These are phyloP conservation scores for Blastobotrys capitulatus DNA, from an alignment of 1,139 yeast species.

Conservation along the genomic window DNA sequence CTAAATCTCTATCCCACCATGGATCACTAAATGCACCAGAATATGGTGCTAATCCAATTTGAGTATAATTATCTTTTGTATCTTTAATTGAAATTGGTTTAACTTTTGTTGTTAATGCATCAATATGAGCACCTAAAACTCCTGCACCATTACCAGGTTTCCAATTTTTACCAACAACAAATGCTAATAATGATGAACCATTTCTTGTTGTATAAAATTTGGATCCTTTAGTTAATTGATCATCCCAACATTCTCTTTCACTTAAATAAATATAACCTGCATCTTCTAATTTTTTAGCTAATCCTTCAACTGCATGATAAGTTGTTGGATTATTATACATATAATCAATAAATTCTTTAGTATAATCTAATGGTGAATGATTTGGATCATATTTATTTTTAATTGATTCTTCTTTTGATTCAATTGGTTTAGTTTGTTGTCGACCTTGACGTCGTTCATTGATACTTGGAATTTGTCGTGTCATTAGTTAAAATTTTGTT, in stretches of 20 bases:
- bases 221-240: conserved; percentile 45
- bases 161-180: conserved; percentile 65
- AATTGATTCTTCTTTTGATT: not conserved
- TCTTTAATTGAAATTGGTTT: conserved; percentile 78
- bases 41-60: conserved; percentile 88
- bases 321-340: conserved; percentile 88
- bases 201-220: conserved; percentile 74
- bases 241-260: conserved; percentile 68
- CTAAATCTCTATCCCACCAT: conserved; percentile 91
- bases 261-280: conserved; percentile 47
- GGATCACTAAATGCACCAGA: conserved; percentile 80
- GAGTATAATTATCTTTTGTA: conserved; percentile 68
- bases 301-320: conserved; percentile 74
- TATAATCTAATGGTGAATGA: conserved; percentile 23
- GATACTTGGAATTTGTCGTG: not conserved
- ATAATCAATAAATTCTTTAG: conserved; percentile 61
- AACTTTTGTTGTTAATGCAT: conserved; percentile 67
- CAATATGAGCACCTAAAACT: conserved; percentile 88
- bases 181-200: conserved; percentile 77
- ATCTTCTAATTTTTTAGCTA: conserved; percentile 33
- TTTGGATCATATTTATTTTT: conserved; percentile 14
- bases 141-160: conserved; percentile 74
- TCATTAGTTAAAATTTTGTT: not conserved
- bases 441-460: conserved; percentile 4
- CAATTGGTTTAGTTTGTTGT: not conserved